Conservation (phyloP, 805 yeast genomes). For the Candida jianshihensis region DNA sequence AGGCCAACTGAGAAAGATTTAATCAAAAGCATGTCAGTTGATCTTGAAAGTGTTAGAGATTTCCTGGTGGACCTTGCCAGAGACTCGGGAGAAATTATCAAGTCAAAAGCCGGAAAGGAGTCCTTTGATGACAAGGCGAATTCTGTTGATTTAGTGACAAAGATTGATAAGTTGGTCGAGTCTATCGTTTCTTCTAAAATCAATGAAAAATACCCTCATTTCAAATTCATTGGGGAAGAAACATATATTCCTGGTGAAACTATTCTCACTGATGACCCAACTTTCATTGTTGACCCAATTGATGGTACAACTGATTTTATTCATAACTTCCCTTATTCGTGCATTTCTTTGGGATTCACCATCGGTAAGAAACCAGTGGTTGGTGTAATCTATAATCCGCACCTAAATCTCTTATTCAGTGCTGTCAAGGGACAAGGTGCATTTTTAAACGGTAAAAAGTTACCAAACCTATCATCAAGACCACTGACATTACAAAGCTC, state of each 20-base stretch:
- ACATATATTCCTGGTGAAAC: constrained; percentile 44
- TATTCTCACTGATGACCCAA: constrained; percentile 42
- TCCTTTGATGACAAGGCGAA: constrained; percentile 50
- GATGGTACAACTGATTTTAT: constrained; percentile 64
- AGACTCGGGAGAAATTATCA: constrained; percentile 45
- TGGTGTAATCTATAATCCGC: constrained; percentile 66
- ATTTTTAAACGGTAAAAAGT: constrained; percentile 36
- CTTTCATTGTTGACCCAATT: constrained; percentile 59
- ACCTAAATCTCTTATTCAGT: constrained; percentile 42
- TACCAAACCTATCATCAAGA: constrained; percentile 25
- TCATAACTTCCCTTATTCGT: constrained; percentile 54
- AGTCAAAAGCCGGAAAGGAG: constrained; percentile 40
- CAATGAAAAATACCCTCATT: constrained; percentile 36
- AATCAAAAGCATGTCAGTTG: background rate
- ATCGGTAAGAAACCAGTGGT: constrained; percentile 41
- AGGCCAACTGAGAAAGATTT: no score
- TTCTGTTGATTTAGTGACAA: constrained; percentile 57
- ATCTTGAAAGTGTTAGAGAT: constrained; percentile 26
- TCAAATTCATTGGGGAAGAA: constrained; percentile 56
- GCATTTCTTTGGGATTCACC: constrained; percentile 55
- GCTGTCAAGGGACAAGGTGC: constrained; percentile 54
- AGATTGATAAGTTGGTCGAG: constrained; percentile 52
- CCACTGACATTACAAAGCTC: constrained; percentile 43
- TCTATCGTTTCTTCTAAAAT: constrained; percentile 30
- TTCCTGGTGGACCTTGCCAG: constrained; percentile 33